These are phyloP conservation scores for Magnaporthiopsis rhizophila DNA, from an alignment of 2,329 filamentous ascomycete genomes.

Conservation along the genomic window DNA sequence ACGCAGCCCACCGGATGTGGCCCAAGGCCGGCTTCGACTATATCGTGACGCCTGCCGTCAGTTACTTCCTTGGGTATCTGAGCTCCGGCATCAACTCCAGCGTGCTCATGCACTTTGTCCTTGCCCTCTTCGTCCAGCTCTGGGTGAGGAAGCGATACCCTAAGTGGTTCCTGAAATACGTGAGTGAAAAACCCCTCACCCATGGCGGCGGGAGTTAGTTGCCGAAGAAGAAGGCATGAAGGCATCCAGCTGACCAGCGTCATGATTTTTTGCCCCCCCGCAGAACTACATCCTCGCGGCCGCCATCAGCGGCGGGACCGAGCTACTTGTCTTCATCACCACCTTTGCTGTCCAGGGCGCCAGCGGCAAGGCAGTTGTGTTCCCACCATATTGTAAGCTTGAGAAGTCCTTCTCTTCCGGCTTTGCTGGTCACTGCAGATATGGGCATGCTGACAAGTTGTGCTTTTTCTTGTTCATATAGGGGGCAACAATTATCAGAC, in stretches of 20 bases:
- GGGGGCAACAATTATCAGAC: slow-evolving; percentile 10
- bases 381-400: slow-evolving; percentile 19
- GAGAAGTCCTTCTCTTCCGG: not conserved
- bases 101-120: slow-evolving; percentile 19
- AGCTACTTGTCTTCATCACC: slow-evolving; percentile 31
- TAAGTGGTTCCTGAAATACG: slow-evolving; percentile 29
- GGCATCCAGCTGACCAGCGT: not conserved
- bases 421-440: not conserved
- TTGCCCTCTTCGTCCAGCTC: slow-evolving; percentile 23
- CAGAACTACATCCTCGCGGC: slow-evolving; percentile 30
- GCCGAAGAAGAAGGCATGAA: not conserved
- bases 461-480: not conserved
- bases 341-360: slow-evolving; percentile 36
- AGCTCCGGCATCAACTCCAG: slow-evolving; percentile 27
- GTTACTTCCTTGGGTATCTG: not conserved
- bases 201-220: too few species aligned
- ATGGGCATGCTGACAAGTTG: not conserved
- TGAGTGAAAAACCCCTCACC: not conserved
- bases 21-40: slow-evolving; percentile 13
- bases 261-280: too few species aligned
- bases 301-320: slow-evolving; percentile 30
- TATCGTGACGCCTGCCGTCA: slow-evolving; percentile 29
- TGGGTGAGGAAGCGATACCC: slow-evolving; percentile 28
- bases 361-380: slow-evolving; percentile 25
- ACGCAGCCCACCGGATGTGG: slow-evolving; percentile 21